phyloP scores from a whole-genome alignment of 108 stramenopile species.

The Skeletonema potamos region DNA sequence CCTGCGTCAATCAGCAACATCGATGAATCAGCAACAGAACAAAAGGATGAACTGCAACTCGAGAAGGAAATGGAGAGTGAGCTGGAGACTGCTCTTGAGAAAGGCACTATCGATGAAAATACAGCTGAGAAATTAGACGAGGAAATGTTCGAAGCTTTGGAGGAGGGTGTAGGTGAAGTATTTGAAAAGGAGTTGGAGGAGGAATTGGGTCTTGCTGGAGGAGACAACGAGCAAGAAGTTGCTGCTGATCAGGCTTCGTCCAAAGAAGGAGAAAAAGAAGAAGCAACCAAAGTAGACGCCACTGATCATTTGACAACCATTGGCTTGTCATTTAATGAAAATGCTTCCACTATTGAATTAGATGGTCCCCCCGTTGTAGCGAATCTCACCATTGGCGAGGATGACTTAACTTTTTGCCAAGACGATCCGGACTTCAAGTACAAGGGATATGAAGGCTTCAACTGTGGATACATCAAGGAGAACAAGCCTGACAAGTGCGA shows the following conservation, averaged over 20 bases:
- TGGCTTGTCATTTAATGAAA: neutral
- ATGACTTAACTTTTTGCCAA: neutral
- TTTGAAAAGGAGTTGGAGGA: conserved; percentile 4
- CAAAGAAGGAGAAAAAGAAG: neutral
- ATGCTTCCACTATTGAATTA: neutral
- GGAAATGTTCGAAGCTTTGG: conserved; percentile 9
- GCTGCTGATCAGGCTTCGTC: neutral
- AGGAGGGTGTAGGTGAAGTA: conserved; percentile 7
- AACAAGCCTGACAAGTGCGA: conserved; percentile 30
- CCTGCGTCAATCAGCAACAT: too few relatives aligned
- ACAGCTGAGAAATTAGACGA: conserved; percentile 6
- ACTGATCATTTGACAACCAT: neutral
- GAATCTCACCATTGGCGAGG: neutral
- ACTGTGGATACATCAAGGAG: conserved; percentile 27
- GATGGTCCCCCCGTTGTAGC: conserved; percentile 14
- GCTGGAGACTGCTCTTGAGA: neutral
- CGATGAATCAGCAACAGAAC: neutral
- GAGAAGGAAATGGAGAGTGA: conserved; percentile 11
- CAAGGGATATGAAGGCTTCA: conserved; percentile 19
- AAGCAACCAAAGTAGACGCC: neutral
- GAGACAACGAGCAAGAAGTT: too few relatives aligned
- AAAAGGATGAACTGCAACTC: conserved; percentile 2
- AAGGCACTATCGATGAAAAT: conserved; percentile 7
- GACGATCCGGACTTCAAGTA: conserved; percentile 22
- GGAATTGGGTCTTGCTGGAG: neutral